Base-by-base conservation (phyloP, 2,329 filamentous ascomycete genomes). In the Trichoderma semiorbis region DNA sequence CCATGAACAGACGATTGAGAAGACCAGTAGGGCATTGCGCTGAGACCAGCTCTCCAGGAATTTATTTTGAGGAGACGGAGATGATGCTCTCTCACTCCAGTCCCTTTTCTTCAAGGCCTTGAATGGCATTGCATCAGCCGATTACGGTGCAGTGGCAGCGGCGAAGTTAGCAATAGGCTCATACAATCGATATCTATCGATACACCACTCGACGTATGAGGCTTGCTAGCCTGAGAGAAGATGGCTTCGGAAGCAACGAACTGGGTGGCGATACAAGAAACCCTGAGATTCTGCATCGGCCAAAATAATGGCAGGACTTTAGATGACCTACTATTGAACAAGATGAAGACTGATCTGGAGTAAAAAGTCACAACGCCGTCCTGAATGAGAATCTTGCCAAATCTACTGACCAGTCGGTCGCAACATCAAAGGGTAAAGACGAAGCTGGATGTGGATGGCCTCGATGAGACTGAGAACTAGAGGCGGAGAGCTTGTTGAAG, bases 311-410 rank as follows among this genome's bases (percentile, higher is more conserved):
- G 36, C 36, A 4, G 6, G 0, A 0, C 36, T 39, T 39, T 18
- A 18, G 6, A 39, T 39, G 36, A 0, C 16, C 36, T 39, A 18
- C 7, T 18, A 3, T 39, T 18, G 16, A 18, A 39, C 36, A 18
- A 39, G 3, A 39, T 39, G 36, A 0, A 16, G 14, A 39, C 36
- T 2, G 18, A 1, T 18, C 14, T 39, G 3, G 7, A 18, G 36
- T 39, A 18, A 1, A 18, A 4, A 8, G 36, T 8, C 3, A 0
- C 36, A 18, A 8, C 1, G 0, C 7, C 36, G 0, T 18, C 16
- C 16, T 4, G 3, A 3, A 39, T 39, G 36, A 39, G 36, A 0
- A 39, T 3, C 16, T 8, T 3, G 36, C 16, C 36, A 0, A 8
- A 39, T 18, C 7, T 7, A 18, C 14, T 18, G 7, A 18, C 7